Evolutionary conservation across 306 rosid genomes (phyloP).

Genomic region (Casuarina equisetifolia): DNA sequence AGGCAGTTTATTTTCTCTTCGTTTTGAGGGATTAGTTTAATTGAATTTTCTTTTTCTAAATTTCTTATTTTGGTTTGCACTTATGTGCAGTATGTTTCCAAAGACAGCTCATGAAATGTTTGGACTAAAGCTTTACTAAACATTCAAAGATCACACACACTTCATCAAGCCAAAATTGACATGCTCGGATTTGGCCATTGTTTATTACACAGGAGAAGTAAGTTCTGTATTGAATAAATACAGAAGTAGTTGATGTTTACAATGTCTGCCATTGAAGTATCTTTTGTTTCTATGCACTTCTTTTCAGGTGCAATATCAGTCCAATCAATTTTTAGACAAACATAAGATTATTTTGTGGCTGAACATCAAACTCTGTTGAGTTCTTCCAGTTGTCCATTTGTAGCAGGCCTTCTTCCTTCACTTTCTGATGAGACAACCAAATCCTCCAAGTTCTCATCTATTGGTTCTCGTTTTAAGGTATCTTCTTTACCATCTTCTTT

Average conservation of each 20-base stretch:
- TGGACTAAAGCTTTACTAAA: conserved; percentile 82
- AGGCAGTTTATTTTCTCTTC: not conserved
- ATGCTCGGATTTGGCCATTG: conserved; percentile 75
- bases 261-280: conserved; percentile 22
- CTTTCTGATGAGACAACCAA: conserved; percentile 76
- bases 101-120: conserved; percentile 91
- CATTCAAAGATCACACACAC: conserved; percentile 81
- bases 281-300: conserved; percentile 22
- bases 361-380: conserved; percentile 92
- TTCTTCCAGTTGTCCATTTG: conserved; percentile 80
- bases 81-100: conserved; percentile 78
- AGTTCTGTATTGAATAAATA: conserved; percentile 31
- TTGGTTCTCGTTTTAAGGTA: conserved; percentile 93
- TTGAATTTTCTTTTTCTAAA: not conserved
- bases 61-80: conserved; percentile 9
- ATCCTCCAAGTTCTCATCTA: conserved; percentile 86
- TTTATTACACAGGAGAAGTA: conserved; percentile 95
- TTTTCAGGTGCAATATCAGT: conserved; percentile 87
- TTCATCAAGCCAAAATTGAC: conserved; percentile 91
- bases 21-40: not conserved
- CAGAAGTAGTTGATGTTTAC: conserved; percentile 3
- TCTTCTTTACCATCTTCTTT: conserved; percentile 19
- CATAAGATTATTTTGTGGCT: conserved; percentile 92
- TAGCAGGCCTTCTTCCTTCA: conserved; percentile 77
- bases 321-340: conserved; percentile 85